Base-by-base conservation (phyloP, 805 yeast species). In the Metschnikowia baotianmanensis region DNA sequence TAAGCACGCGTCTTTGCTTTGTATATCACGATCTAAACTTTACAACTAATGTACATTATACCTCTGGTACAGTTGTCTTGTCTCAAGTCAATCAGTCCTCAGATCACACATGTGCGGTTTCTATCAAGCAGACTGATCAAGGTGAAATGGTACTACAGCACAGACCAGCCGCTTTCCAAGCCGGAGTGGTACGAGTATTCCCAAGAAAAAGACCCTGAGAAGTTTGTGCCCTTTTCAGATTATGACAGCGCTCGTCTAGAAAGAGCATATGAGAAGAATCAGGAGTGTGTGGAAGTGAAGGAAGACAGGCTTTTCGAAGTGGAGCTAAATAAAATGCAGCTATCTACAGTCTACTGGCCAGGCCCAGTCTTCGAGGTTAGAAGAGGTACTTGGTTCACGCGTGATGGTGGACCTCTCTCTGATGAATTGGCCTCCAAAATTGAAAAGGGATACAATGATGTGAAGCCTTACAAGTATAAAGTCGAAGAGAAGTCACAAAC, bases 341-440 rank as follows among this genome's bases (percentile, higher is more conserved):
- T 90, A 52, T 49, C 63, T 3, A 95, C 98, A 0, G 74, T 82
- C 0, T 91, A 81, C 58, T 91, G 97, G 97, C 80, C 78, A 6
- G 97, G 97, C 1, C 93, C 96, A 0, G 64, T 69, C 0, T 91
- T 80, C 56, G 89, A 86, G 45, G 83, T 91, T 1, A 69, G 96
- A 33, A 66, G 97, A 40, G 96, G 96, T 1, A 59, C 80, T 1
- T 91, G 98, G 98, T 88, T 87, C 57, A 63, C 70, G 26, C 57
- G 74, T 8, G 76, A 76, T 36, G 78, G 78, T 1, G 53, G 55
- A 5, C 95, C 95, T 0, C 61, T 87, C 20, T 54, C 69, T 8
- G 65, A 67, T 1, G 60, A 63, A 1, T 43, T 81, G 5, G 69
- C 93, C 0, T 63, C 67, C 1, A 78, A 75, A 41, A 53, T 90